phyloP scores from a whole-genome alignment of 371 early-diverging fungal genomes.

The Lichtheimia ornata region DNA sequence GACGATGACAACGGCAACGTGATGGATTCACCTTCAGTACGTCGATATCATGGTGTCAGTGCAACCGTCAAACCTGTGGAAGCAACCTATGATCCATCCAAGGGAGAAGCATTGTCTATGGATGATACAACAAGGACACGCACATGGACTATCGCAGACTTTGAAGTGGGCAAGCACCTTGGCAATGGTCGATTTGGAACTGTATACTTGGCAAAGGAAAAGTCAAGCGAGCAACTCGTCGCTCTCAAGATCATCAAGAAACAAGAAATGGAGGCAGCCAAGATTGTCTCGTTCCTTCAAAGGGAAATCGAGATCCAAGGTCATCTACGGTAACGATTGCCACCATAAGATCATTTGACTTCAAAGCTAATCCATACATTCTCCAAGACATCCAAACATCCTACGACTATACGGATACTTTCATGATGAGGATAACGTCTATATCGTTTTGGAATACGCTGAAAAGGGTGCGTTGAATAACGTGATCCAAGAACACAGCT shows the following conservation, averaged over 20 bases:
- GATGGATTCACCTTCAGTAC: constrained; percentile 48
- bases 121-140: background rate
- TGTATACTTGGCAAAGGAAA: constrained; percentile 94
- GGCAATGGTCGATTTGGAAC: constrained; percentile 98
- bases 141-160: constrained; percentile 86
- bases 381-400: constrained; percentile 87
- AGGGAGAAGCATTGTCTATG: too few species aligned
- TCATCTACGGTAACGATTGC: constrained; percentile 72
- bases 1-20: constrained; percentile 11
- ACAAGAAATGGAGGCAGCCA: constrained; percentile 64
- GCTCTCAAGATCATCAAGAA: constrained; percentile 96
- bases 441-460: constrained; percentile 96
- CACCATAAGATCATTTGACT: too few species aligned
- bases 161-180: constrained; percentile 90
- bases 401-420: constrained; percentile 97
- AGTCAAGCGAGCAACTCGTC: constrained; percentile 80
- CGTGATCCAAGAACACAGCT: constrained; percentile 61
- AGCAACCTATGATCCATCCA: background rate
- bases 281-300: constrained; percentile 30
- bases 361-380: background rate
- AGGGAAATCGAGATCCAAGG: constrained; percentile 98
- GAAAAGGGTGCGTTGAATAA: constrained; percentile 94
- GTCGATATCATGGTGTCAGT: constrained; percentile 35
- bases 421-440: constrained; percentile 91
- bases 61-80: constrained; percentile 15